A percentile compares a stretch with the other conserved stretches of the same genome.
Conservation (phyloP, 495 filamentous ascomycete genomes). For the Paragyromitra xinjiangensis region DNA sequence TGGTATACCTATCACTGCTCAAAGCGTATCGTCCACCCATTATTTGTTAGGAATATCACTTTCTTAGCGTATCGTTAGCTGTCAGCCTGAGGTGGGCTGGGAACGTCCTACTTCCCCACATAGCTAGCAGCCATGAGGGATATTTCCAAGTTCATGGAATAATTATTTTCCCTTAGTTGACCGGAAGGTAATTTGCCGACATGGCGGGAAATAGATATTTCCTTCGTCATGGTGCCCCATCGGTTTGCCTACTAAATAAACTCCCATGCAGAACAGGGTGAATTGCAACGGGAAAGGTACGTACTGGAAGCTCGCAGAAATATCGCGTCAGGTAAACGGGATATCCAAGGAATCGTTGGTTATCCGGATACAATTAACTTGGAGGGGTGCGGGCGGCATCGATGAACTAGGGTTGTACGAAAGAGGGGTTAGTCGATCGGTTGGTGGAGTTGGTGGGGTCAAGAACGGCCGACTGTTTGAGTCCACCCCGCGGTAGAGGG, state of each 20-base stretch:
- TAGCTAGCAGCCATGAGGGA: conserved; percentile 29
- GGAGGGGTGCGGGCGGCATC: background rate
- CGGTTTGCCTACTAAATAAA: conserved; percentile 9
- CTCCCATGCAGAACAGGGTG: conserved; percentile 12
- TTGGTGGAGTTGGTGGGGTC: conserved; percentile 44
- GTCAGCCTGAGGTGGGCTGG: background rate
- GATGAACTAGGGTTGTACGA: conserved; percentile 33
- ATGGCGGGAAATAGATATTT: conserved; percentile 29
- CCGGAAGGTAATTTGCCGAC: conserved; percentile 33
- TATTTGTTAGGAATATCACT: conserved; percentile 10
- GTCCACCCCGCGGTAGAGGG: conserved; percentile 13
- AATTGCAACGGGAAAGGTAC: conserved; percentile 14
- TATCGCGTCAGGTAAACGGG: conserved; percentile 30
- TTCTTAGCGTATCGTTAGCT: conserved; percentile 3
- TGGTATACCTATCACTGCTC: conserved; percentile 19
- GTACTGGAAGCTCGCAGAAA: conserved; percentile 26
- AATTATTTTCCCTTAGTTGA: conserved; percentile 8
- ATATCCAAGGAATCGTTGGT: conserved; percentile 26
- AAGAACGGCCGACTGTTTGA: conserved; percentile 26
- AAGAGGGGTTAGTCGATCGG: conserved; percentile 46
- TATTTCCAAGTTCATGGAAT: conserved; percentile 26
- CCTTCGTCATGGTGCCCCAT: conserved; percentile 26
- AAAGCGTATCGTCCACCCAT: background rate
- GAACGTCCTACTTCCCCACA: conserved; percentile 1
- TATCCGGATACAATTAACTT: conserved; percentile 10